These are phyloP conservation scores for Geotrichum citri-aurantii DNA, from an alignment of 1,139 yeast species.

Conservation along the genomic window DNA sequence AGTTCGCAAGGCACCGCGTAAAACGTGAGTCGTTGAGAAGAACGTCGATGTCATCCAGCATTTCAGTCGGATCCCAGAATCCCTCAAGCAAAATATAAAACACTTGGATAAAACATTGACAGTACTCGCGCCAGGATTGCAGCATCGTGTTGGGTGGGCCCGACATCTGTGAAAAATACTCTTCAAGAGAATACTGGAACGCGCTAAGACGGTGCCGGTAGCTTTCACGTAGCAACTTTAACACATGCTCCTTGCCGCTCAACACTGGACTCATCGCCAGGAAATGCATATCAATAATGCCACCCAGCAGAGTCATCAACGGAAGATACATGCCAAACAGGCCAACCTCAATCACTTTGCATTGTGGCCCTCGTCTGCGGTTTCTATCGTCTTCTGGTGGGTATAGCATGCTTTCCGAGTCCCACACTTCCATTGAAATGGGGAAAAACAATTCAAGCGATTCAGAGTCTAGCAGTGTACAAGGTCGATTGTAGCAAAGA, in stretches of 20 bases:
- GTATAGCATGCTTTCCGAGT: constrained; percentile 23
- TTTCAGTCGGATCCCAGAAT: constrained; percentile 29
- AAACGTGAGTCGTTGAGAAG: constrained; percentile 27
- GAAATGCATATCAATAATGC: constrained; percentile 26
- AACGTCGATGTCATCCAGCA: constrained; percentile 25
- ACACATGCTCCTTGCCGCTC: constrained; percentile 20
- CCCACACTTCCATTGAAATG: constrained; percentile 36
- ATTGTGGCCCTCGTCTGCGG: constrained; percentile 22
- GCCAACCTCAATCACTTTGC: constrained; percentile 23
- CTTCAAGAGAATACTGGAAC: constrained; percentile 25
- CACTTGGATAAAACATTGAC: constrained; percentile 27
- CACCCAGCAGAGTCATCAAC: constrained; percentile 28
- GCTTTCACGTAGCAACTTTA: constrained; percentile 22
- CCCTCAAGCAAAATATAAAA: constrained; percentile 26
- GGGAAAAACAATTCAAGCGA: constrained; percentile 36
- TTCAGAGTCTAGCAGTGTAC: constrained; percentile 36
- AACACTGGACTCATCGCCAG: constrained; percentile 19
- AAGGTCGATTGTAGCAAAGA: constrained; percentile 37
- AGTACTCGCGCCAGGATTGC: constrained; percentile 28
- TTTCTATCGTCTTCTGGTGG: constrained; percentile 28
- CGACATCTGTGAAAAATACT: constrained; percentile 18
- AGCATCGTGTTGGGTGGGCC: constrained; percentile 15
- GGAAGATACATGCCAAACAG: constrained; percentile 29
- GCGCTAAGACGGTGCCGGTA: constrained; percentile 24
- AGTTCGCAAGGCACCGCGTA: constrained; percentile 25